These are phyloP conservation scores for Piromyces finnis DNA, from an alignment of 192 early-diverging fungal genomes.

Conservation along the genomic window DNA sequence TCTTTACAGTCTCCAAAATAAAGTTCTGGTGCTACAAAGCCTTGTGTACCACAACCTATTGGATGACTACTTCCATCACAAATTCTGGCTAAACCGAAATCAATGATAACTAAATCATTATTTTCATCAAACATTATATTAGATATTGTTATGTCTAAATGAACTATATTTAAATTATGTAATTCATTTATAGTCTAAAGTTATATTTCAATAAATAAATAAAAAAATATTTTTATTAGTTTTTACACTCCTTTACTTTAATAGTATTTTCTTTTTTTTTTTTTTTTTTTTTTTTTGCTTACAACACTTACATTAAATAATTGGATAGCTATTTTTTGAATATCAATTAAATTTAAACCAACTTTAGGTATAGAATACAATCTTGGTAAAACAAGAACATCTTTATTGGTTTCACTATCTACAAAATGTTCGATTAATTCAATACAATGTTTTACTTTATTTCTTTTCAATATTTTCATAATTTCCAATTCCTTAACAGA, in stretches of 20 bases:
- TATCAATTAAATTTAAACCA: slow-evolving; percentile 26
- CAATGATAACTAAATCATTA: slow-evolving; percentile 43
- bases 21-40: slow-evolving; percentile 54
- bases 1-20: slow-evolving; percentile 16
- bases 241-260: no score
- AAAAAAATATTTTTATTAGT: no score
- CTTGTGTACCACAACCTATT: slow-evolving; percentile 48
- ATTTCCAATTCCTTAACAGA: slow-evolving; percentile 33
- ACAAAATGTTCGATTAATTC: slow-evolving; percentile 40
- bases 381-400: slow-evolving; percentile 43
- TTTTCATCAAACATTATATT: slow-evolving; percentile 39
- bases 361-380: slow-evolving; percentile 22
- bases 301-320: slow-evolving; percentile 10
- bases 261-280: no score
- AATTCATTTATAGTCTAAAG: slow-evolving; percentile 30
- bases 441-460: slow-evolving; percentile 17
- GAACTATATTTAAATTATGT: slow-evolving; percentile 40
- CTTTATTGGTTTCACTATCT: slow-evolving; percentile 17
- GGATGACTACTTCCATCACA: slow-evolving; percentile 8
- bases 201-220: no score
- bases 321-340: slow-evolving; percentile 23
- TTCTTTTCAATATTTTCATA: slow-evolving; percentile 15
- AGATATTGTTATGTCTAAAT: slow-evolving; percentile 46
- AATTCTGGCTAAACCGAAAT: slow-evolving; percentile 52
- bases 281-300: no score